These are phyloP conservation scores for Fusarium beomiforme DNA, from an alignment of 2,329 filamentous ascomycete species.

Conservation along the genomic window DNA sequence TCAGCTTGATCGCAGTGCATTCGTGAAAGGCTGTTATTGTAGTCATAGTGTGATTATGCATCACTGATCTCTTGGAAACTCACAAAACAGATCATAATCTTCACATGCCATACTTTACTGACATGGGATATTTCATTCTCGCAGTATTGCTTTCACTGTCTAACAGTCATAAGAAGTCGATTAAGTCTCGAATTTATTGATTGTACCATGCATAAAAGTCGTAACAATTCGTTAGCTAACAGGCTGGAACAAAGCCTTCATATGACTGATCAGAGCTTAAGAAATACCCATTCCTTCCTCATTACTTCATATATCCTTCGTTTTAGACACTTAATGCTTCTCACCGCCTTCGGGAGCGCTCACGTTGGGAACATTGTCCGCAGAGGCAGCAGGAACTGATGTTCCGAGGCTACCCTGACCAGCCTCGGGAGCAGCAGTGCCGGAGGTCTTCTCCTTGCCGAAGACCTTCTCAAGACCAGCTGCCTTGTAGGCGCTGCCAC, in stretches of 20 bases:
- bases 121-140: too few relatives aligned
- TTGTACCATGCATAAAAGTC: conserved; percentile 34
- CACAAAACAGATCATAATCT: background rate
- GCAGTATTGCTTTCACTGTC: fast-evolving
- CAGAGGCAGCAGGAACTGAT: conserved; percentile 34
- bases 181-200: conserved; percentile 30
- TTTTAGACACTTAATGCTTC: conserved; percentile 26
- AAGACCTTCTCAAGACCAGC: conserved; percentile 67
- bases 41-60: background rate
- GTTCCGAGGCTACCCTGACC: conserved; percentile 25
- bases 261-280: conserved; percentile 5
- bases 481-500: conserved; percentile 68
- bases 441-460: conserved; percentile 59
- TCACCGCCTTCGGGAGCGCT: conserved; percentile 40
- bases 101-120: background rate
- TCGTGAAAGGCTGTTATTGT: too few relatives aligned
- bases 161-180: background rate
- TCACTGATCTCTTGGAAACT: too few relatives aligned
- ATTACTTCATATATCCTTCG: background rate
- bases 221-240: conserved; percentile 36
- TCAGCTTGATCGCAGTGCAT: too few relatives aligned
- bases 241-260: conserved; percentile 12
- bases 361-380: conserved; percentile 33
- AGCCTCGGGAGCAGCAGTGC: conserved; percentile 27
- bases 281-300: background rate